Evolutionary conservation across 257 asterid genomes (phyloP), one percentile per base, ranked within the genome.

Genomic region (Fraxinus anomala): DNA sequence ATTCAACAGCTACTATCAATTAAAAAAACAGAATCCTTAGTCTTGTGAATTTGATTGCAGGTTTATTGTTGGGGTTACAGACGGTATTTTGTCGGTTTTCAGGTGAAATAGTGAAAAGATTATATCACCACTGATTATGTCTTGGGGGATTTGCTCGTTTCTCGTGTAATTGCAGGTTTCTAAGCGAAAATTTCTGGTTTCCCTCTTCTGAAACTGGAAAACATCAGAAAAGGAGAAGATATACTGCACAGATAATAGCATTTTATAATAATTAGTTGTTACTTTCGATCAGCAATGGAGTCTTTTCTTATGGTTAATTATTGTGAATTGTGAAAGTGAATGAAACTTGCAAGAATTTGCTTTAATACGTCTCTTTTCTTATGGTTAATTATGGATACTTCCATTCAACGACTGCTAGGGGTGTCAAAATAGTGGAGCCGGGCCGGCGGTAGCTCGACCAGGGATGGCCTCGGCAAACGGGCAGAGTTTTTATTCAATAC

Each of bases 41-140:
- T 92, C 97, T 86, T 95, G 97, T 76, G 98, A 95, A 72, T 95
- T 91, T 77, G 98, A 91, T 74, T 92, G 98, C 89, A 87, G 88
- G 73, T 95, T 95, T 88, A 97, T 93, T 73, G 99, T 92, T 44
- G 99, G 97, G 78, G 91, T 91, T 49, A 80, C 78, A 0, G 91
- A 89, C 68, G 73, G 33, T 21, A 56, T 39, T 17, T 87, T 92
- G n/a, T 51, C 79, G 59, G 89, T 90, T n/a, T 75, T 79, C 81
- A 76, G 80, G 54, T 74, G 75, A 72, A 56, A 74, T 8, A 44
- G 79, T 74, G 39, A 76, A 37, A 34, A 71, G 73, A 44, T 73
- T 39, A 75, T 84, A n/a, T 21, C 82, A 28, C 49, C 66, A 31
- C 23, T 85, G 54, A 33, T 93, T 73, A 70, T 79, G 73, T 84